Evolutionary conservation across 2,329 filamentous ascomycete genomes (phyloP).

Genomic region (Huntiella bhutanensis): DNA sequence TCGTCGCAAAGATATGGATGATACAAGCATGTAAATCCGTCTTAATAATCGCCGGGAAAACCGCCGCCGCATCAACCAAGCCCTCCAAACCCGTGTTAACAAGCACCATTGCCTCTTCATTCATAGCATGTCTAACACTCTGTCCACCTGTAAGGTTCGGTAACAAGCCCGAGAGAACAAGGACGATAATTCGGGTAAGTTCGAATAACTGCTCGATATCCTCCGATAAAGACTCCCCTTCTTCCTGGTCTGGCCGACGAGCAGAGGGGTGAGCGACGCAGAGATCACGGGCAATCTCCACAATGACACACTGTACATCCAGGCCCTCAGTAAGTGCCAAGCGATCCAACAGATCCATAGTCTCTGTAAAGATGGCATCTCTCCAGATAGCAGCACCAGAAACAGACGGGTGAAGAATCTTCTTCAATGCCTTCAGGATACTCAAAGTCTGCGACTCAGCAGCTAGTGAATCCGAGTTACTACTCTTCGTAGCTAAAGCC

Average conservation of each 20-base stretch:
- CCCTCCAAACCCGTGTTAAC: slow-evolving; percentile 67
- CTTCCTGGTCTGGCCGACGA: slow-evolving; percentile 20
- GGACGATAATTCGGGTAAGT: slow-evolving; percentile 83
- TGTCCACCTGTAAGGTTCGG: slow-evolving; percentile 60
- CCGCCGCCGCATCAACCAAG: slow-evolving; percentile 81
- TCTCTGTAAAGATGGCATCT: slow-evolving; percentile 88
- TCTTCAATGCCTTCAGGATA: slow-evolving; percentile 79
- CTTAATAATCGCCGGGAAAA: slow-evolving; percentile 92
- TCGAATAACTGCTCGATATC: slow-evolving; percentile 98
- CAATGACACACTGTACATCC: slow-evolving; percentile 77
- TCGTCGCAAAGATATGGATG: slow-evolving; percentile 87
- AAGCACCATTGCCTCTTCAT: slow-evolving; percentile 69
- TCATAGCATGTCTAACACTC: slow-evolving; percentile 55
- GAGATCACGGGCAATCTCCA: slow-evolving; percentile 78
- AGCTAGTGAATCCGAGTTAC: slow-evolving; percentile 35
- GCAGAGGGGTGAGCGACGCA: slow-evolving; percentile 86
- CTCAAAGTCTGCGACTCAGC: slow-evolving; percentile 66
- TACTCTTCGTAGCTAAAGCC: slow-evolving; percentile 53
- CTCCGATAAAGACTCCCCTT: slow-evolving; percentile 56
- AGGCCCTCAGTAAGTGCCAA: slow-evolving; percentile 80
- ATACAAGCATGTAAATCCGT: slow-evolving; percentile 93
- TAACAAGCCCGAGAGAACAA: slow-evolving; percentile 73
- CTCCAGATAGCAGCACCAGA: slow-evolving; percentile 94
- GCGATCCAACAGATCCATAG: slow-evolving; percentile 85
- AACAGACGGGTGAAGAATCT: slow-evolving; percentile 84